Conservation (phyloP, 768 basidiomycete genomes). For the Boletus subparvulus region DNA sequence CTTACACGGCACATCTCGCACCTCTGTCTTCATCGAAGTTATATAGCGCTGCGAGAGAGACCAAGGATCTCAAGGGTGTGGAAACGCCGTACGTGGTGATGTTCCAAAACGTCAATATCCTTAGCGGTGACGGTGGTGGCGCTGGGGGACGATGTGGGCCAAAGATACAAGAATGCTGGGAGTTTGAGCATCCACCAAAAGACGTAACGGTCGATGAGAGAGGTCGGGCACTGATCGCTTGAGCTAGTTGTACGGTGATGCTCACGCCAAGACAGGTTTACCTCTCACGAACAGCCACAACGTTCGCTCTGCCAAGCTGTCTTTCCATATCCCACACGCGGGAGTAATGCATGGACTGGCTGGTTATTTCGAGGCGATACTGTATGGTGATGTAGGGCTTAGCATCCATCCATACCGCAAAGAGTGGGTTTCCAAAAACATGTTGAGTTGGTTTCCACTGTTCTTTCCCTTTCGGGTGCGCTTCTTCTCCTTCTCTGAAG, state of each 20-base stretch:
- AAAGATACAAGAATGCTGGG: constrained; percentile 94
- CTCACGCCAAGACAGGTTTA: constrained; percentile 52
- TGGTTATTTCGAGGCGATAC: constrained; percentile 93
- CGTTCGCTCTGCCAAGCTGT: constrained; percentile 77
- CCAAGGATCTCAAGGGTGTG: constrained; percentile 65
- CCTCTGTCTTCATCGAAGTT: constrained; percentile 94
- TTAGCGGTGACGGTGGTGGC: constrained; percentile 73
- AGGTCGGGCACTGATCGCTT: constrained; percentile 44
- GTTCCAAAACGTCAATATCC: constrained; percentile 90
- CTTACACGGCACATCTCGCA: constrained; percentile 93
- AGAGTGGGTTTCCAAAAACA: constrained; percentile 85
- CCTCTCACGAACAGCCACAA: constrained; percentile 98
- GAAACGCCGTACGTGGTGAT: constrained; percentile 99
- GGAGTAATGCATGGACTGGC: constrained; percentile 92
- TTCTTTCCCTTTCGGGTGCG: constrained; percentile 91
- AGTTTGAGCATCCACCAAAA: constrained; percentile 89
- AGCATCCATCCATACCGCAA: constrained; percentile 93
- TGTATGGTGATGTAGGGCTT: constrained; percentile 87
- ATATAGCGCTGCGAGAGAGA: constrained; percentile 73
- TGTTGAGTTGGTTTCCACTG: constrained; percentile 99
- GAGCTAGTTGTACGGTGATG: not conserved
- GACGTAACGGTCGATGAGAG: constrained; percentile 71
- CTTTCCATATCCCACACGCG: constrained; percentile 93
- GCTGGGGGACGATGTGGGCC: constrained; percentile 69
- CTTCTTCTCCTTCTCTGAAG: constrained; percentile 7